phyloP scores from a whole-genome alignment of 345 rosid species.

The Acer campestre region DNA sequence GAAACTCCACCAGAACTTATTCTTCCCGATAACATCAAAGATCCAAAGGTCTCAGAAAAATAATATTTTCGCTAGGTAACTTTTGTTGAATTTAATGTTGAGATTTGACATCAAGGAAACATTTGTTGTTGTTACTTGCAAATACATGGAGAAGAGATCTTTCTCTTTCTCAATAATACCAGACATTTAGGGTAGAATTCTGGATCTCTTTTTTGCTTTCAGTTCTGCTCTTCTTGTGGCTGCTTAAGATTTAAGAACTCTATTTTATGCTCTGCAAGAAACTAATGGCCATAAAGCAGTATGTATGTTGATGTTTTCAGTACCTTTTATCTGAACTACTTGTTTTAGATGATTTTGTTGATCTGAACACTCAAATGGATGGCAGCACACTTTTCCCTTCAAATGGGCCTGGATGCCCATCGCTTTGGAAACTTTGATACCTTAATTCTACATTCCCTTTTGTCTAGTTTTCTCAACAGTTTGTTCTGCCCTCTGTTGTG shows the following conservation, averaged over 20 bases:
- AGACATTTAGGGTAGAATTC: conserved; percentile 33
- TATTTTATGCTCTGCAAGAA: conserved; percentile 21
- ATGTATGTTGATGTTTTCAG: conserved; percentile 25
- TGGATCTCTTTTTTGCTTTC: conserved; percentile 22
- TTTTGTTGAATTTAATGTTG: conserved; percentile 24
- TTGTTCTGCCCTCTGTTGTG: neutral
- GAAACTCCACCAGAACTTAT: conserved; percentile 81
- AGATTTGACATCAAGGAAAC: conserved; percentile 33
- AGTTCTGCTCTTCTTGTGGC: conserved; percentile 20
- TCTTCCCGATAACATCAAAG: conserved; percentile 76
- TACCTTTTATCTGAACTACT: conserved; percentile 22
- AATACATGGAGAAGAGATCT: conserved; percentile 38
- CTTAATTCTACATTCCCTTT: neutral
- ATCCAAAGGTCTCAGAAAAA: conserved; percentile 49
- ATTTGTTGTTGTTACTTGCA: conserved; percentile 36
- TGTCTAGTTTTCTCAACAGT: neutral
- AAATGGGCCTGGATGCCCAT: neutral
- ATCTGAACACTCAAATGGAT: neutral
- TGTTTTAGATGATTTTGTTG: conserved; percentile 15
- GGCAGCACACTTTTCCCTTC: neutral
- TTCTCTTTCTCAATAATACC: conserved; percentile 47
- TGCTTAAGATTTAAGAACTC: conserved; percentile 13
- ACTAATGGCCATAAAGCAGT: conserved; percentile 28
- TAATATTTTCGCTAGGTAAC: conserved; percentile 39
- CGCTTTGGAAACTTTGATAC: neutral